phyloP scores from a whole-genome alignment of 495 filamentous ascomycete genomes.

The Hypoxylon fragiforme region DNA sequence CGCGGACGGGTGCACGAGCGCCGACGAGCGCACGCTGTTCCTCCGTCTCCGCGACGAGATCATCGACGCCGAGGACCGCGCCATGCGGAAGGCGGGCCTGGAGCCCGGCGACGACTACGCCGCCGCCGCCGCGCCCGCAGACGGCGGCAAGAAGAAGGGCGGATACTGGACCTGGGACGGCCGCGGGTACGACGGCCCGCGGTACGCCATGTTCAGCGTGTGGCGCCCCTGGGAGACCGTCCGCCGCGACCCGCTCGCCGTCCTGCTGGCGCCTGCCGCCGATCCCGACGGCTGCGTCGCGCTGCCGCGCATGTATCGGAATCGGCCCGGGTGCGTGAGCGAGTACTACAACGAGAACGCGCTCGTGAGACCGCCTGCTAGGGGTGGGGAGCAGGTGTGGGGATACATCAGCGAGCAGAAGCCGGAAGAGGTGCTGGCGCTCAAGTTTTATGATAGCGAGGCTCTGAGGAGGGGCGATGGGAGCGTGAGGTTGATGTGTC shows the following conservation, averaged over 20 bases:
- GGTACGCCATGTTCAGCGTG: slow-evolving; percentile 3
- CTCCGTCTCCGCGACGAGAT: slow-evolving; percentile 1
- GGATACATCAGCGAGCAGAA: slow-evolving; percentile 11
- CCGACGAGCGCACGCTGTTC: background rate
- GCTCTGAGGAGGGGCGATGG: background rate
- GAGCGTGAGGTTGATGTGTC: background rate
- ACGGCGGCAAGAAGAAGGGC: background rate
- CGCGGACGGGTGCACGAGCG: background rate
- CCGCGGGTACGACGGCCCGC: background rate
- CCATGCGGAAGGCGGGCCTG: background rate
- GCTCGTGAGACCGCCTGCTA: background rate
- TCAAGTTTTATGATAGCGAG: slow-evolving; percentile 10
- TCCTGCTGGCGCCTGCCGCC: background rate
- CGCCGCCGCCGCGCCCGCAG: background rate
- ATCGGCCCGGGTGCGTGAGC: background rate
- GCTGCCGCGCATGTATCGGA: slow-evolving; percentile 1
- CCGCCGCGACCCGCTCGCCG: background rate
- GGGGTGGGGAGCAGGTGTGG: background rate
- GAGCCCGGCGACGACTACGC: background rate
- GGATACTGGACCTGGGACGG: background rate
- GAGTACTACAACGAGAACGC: slow-evolving; percentile 6
- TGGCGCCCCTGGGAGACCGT: slow-evolving; percentile 1
- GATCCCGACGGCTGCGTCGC: background rate
- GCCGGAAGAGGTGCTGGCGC: slow-evolving; percentile 11
- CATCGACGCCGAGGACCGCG: slow-evolving; percentile 1